Evolutionary conservation across 805 yeast genomes (phyloP).

Genomic region (Lipomyces lipofer): DNA sequence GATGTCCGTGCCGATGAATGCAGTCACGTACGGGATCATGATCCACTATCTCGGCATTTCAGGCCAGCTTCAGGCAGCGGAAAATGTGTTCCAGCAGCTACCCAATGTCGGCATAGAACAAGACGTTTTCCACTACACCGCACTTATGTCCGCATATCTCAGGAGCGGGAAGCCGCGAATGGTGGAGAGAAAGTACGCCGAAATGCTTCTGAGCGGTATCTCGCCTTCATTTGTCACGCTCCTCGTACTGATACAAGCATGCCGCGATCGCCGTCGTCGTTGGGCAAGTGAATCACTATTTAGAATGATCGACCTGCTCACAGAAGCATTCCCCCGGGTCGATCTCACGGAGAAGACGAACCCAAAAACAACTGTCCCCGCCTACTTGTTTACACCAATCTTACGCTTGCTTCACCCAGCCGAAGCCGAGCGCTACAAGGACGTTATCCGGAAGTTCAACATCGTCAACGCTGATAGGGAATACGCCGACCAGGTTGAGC

Average conservation of each 20-base stretch:
- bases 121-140: conserved; percentile 26
- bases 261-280: neutral
- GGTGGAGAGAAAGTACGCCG: conserved; percentile 14
- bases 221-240: conserved; percentile 31
- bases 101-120: conserved; percentile 6
- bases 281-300: conserved; percentile 7
- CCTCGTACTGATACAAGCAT: conserved; percentile 42
- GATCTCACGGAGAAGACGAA: conserved; percentile 12
- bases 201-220: conserved; percentile 16
- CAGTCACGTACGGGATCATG: conserved; percentile 17
- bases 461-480: neutral
- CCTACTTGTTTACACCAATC: conserved; percentile 17
- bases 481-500: neutral
- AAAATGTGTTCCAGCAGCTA: conserved; percentile 15
- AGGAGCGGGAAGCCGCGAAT: conserved; percentile 2
- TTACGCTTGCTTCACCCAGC: conserved; percentile 3
- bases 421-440: neutral
- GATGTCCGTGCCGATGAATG: conserved; percentile 8
- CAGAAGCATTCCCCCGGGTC: conserved; percentile 10
- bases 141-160: conserved; percentile 22
- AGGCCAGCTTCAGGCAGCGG: conserved; percentile 16
- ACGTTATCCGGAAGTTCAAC: conserved; percentile 3
- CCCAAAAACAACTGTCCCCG: conserved; percentile 19
- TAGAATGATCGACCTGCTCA: conserved; percentile 1
- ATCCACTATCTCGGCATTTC: conserved; percentile 22